Percentiles rank a stretch among this genome's conserved stretches.
These are phyloP conservation scores for Exophiala aquamarina DNA, from an alignment of 2,329 filamentous ascomycete genomes.

Conservation along the genomic window DNA sequence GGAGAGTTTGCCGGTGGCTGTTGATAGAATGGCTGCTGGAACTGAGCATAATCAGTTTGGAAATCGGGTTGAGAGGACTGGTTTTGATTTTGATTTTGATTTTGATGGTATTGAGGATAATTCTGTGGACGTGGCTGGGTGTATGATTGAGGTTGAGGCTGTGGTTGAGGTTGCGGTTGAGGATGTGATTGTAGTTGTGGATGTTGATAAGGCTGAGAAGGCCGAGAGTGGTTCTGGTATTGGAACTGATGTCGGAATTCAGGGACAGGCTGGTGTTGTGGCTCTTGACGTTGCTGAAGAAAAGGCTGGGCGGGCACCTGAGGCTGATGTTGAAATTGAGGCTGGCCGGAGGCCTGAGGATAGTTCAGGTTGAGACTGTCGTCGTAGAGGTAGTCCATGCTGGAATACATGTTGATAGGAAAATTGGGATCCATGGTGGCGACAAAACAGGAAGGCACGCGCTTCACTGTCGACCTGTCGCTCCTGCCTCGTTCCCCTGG, in stretches of 20 bases:
- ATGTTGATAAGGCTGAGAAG: slow-evolving; percentile 1
- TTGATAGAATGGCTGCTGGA: not conserved
- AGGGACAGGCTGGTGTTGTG: not conserved
- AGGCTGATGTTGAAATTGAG: slow-evolving; percentile 4
- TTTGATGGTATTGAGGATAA: slow-evolving; percentile 1
- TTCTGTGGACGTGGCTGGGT: not conserved
- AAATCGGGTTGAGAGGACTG: not conserved
- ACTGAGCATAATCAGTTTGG: not conserved
- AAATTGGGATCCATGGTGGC: slow-evolving; percentile 2
- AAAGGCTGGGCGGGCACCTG: not conserved
- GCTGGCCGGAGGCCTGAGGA: slow-evolving; percentile 1
- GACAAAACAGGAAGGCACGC: not conserved
- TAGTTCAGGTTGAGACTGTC: slow-evolving; percentile 13
- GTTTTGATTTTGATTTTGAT: not conserved
- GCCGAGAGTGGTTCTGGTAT: not conserved
- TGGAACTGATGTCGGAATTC: not conserved
- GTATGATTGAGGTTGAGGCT: not conserved
- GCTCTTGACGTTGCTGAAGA: not conserved
- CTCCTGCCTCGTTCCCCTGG: too few relatives aligned
- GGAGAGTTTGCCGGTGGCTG: too few relatives aligned
- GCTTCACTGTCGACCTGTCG: not conserved
- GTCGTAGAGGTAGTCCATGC: not conserved
- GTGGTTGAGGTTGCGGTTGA: slow-evolving; percentile 5
- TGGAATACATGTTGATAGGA: not conserved
- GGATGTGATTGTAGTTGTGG: not conserved